Base-by-base conservation (phyloP, 768 basidiomycete genomes). In the Suillus ampliporus region DNA sequence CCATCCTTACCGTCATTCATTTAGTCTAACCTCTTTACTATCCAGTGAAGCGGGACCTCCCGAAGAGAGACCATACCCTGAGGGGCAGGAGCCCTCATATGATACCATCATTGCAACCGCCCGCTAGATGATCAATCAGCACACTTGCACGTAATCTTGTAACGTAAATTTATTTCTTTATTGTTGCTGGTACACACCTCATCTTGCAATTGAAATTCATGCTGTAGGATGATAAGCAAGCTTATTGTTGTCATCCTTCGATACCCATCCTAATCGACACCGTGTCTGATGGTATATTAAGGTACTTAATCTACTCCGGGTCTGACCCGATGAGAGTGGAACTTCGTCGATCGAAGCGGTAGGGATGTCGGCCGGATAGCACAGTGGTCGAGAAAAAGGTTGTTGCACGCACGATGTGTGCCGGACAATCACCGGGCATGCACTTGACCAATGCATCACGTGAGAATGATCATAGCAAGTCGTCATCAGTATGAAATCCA, bases 71-170 rank as follows among this genome's bases (percentile, higher is more conserved):
- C 61, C 67, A 74, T 75, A 75, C 75, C 68, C 65, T 58, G 65
- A 59, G 54, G 57, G 69, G 66, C 61, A 47, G 65, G 61, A 58
- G 48, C 38, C 62, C 63, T 69, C 69, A 62, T 76, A 74, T 57
- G 64, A 69, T 74, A 74, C 65, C 59, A 70, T 67, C 67, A 53
- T 64, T 70, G 58, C 74, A 47, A 62, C 74, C 73, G 71, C 72
- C 67, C 59, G 54, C 40, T 65, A 62, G 67, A 72, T 75, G 69
- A 73, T 68, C 66, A 65, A 61, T 61, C 50, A 43, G 61, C 38
- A 41, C 59, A 41, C 59, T 21, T 62, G 61, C 59, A 64, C 75
- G 64, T 75, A 77, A 77, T 74, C 54, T 56, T 65, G 65, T 74
- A 76, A 58, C 65, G 66, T 77, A 69, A 69, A 60, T 35, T 65